Base-by-base conservation (phyloP, 2,329 filamentous ascomycete species). In the Xylariaceae sp. region DNA sequence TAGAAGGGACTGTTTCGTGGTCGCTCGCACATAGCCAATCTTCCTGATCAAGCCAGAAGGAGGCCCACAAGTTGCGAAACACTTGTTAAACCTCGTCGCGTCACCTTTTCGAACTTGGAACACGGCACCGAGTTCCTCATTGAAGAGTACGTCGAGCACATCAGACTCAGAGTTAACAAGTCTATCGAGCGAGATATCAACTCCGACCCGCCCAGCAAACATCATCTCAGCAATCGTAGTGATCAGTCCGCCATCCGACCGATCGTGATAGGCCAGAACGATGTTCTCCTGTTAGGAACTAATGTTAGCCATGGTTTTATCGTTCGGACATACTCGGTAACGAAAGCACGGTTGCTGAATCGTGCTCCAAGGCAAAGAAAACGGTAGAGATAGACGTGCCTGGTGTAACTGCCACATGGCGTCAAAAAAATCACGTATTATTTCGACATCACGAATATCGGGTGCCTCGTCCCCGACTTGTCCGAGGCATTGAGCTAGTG, bases 211-310 rank as follows among this genome's bases (percentile, higher is more conserved):
- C 23, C 95, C 95, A 29, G 95, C 93, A 72, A 98, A 98, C 86
- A 96, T 96, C 95, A 98, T 98, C 76, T 99, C 95, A 2, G 88
- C 90, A 32, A 98, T 77, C 5, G 93, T 92, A 1, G 93, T 95
- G 70, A 97, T 84, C 7, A 98, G 79, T 68, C 93, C 93, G 72
- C 93, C 93, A 72, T 98, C 93, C 0, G 92, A 96, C 45, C 90
- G 83, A 74, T 98, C 93, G 72, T 98, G 93, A 72, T 98, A 98
- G 6, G 93, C 93, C 18, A 97, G 83, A 7, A 97, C 92, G 57
- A 63, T 51, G 12, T 54, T 44, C 32, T 52, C 89, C 51, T 61
- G 21, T 43, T 82, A 20, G 83, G 84, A 23, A 83, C 76, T 63
- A 90, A 84, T 65, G 2, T 89, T 75, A 66, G 85, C 79, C 65